Conservation (phyloP, 2,329 filamentous ascomycete genomes). For the Lasiodiplodia sp. region DNA sequence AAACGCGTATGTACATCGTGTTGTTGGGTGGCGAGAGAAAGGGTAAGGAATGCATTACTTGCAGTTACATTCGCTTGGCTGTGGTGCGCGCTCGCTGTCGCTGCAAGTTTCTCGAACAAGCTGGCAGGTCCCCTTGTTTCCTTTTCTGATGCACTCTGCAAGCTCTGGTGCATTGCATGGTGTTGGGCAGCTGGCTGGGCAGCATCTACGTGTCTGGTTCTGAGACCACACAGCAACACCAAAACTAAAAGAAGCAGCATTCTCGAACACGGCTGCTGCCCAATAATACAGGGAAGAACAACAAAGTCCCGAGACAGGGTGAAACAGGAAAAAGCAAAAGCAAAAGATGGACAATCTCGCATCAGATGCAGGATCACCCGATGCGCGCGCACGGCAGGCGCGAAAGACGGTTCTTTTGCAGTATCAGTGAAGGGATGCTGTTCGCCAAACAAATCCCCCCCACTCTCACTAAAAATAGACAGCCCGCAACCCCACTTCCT, state of each 20-base stretch:
- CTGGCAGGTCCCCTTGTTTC: neutral
- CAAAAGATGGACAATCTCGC: neutral
- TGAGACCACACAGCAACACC: neutral
- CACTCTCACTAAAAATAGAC: no score
- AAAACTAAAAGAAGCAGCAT: neutral
- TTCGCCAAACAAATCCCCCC: no score
- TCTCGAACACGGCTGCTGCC: neutral
- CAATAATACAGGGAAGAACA: neutral
- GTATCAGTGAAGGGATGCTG: neutral
- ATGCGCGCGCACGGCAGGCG: neutral
- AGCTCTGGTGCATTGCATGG: neutral
- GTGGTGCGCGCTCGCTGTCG: neutral
- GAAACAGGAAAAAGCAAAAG: slow-evolving; percentile 9
- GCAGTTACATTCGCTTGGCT: neutral
- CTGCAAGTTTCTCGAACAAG: neutral
- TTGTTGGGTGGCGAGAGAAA: neutral
- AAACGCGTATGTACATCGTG: neutral
- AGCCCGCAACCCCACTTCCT: no score
- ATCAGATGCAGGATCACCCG: slow-evolving; percentile 8
- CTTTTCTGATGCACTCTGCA: neutral
- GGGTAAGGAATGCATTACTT: neutral
- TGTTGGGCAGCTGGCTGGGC: neutral
- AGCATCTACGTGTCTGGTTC: neutral
- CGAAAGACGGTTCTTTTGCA: neutral
- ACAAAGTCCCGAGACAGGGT: neutral